A percentile compares a stretch with the other conserved stretches of the same genome.
Evolutionary conservation across 208 protist genomes (phyloP).

Genomic region (Crithidia acanthocephali): DNA sequence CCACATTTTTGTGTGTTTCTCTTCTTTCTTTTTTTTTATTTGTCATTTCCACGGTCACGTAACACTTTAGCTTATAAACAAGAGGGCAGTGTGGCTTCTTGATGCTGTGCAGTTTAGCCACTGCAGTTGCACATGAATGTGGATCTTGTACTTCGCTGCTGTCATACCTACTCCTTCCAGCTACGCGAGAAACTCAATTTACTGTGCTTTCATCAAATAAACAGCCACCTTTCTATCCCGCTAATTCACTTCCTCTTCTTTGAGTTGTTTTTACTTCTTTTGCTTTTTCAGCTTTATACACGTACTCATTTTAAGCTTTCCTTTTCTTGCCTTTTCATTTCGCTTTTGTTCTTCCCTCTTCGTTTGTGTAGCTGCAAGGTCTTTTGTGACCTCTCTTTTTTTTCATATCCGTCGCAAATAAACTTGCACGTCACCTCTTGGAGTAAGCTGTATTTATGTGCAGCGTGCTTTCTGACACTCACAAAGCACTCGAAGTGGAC

Average conservation of each 20-base stretch:
- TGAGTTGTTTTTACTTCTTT: background rate
- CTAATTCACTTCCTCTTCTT: background rate
- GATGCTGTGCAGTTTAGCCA: too few species aligned
- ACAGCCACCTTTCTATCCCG: too few species aligned
- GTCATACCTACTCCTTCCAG: too few species aligned
- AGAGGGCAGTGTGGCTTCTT: too few species aligned
- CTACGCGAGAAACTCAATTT: too few species aligned
- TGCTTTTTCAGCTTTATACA: background rate
- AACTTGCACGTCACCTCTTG: background rate
- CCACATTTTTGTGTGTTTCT: background rate
- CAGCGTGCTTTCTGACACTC: background rate
- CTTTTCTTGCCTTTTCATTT: background rate
- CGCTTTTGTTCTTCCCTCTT: background rate
- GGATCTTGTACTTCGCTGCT: too few species aligned
- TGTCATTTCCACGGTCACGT: too few species aligned
- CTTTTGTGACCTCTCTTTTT: too few species aligned
- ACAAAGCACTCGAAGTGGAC: slow-evolving; percentile 1
- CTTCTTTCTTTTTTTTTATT: too few species aligned
- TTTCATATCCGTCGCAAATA: background rate
- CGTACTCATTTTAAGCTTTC: background rate
- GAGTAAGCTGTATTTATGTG: background rate
- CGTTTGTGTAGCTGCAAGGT: background rate
- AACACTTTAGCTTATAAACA: too few species aligned
- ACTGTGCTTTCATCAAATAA: too few species aligned
- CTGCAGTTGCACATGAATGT: too few species aligned